Evolutionary conservation across 805 yeast species (phyloP).

Genomic region (Candida arabinofermentans): DNA sequence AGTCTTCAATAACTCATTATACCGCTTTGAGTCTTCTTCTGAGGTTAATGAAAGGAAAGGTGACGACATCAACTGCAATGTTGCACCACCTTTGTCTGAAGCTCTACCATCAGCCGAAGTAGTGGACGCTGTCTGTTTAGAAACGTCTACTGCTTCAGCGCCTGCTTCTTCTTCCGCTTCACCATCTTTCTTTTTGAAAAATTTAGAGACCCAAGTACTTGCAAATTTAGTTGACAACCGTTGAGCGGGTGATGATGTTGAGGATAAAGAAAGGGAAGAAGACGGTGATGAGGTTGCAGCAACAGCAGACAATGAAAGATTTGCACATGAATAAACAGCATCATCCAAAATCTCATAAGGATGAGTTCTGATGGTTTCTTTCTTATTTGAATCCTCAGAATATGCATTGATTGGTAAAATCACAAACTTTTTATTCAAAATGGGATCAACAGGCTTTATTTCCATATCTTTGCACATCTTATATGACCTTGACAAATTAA

Average conservation of each 20-base stretch:
- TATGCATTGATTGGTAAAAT: slow-evolving; percentile 32
- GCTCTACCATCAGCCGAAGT: background rate
- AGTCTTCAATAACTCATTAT: slow-evolving; percentile 7
- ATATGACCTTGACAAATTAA: slow-evolving; percentile 30
- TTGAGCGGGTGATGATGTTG: slow-evolving; percentile 4
- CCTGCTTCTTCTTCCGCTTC: slow-evolving; percentile 2
- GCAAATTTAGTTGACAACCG: slow-evolving; percentile 11
- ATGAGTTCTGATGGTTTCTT: slow-evolving; percentile 45
- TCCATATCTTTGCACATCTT: slow-evolving; percentile 13
- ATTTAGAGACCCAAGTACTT: slow-evolving; percentile 24
- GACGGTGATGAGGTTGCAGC: slow-evolving; percentile 7
- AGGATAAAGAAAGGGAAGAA: slow-evolving; percentile 6
- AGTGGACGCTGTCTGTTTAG: background rate
- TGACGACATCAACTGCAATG: background rate
- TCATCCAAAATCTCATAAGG: slow-evolving; percentile 66
- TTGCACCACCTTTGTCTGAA: background rate
- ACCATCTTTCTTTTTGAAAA: slow-evolving; percentile 21
- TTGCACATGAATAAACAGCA: slow-evolving; percentile 45
- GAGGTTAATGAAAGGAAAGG: background rate
- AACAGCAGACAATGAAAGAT: slow-evolving; percentile 8
- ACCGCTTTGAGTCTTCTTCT: background rate
- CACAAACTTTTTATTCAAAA: slow-evolving; percentile 47
- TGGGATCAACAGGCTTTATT: slow-evolving; percentile 31
- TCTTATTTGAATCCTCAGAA: slow-evolving; percentile 10
- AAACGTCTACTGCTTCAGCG: too few species aligned